These are phyloP conservation scores for Boehmeria nivea DNA, from an alignment of 306 rosid species.

Conservation along the genomic window DNA sequence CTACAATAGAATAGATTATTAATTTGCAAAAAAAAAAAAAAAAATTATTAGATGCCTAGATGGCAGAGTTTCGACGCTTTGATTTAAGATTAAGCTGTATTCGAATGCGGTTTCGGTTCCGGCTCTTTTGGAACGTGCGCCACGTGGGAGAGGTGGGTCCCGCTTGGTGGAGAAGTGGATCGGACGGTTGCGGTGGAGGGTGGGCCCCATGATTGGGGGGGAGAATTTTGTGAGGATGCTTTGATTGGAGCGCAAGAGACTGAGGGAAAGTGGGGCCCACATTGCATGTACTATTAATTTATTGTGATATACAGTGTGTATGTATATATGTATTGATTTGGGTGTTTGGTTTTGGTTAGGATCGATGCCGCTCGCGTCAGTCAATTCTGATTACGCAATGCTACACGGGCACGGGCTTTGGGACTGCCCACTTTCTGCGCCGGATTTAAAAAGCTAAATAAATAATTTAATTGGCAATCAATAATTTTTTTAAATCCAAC, in stretches of 20 bases:
- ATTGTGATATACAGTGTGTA: too few species aligned
- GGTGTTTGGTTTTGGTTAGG: neutral
- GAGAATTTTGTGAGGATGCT: slow-evolving; percentile 8
- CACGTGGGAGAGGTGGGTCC: neutral
- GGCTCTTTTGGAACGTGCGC: neutral
- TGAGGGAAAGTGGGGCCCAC: slow-evolving; percentile 7
- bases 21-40: too few species aligned
- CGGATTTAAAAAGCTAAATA: too few species aligned
- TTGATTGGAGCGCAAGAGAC: slow-evolving; percentile 4
- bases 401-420: neutral
- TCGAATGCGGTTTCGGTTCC: slow-evolving; percentile 28
- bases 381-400: neutral
- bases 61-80: neutral
- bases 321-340: too few species aligned
- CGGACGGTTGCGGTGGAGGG: neutral
- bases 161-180: too few species aligned
- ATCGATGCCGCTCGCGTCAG: slow-evolving; percentile 17
- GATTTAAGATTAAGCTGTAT: slow-evolving; percentile 32
- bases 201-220: neutral
- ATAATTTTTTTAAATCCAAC: too few species aligned
- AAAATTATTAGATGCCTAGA: too few species aligned
- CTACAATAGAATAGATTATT: too few species aligned
- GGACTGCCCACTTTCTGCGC: neutral
- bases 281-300: too few species aligned
- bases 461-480: too few species aligned